Base-by-base conservation (phyloP, 2,329 filamentous ascomycete genomes). In the Xylaria sp. region DNA sequence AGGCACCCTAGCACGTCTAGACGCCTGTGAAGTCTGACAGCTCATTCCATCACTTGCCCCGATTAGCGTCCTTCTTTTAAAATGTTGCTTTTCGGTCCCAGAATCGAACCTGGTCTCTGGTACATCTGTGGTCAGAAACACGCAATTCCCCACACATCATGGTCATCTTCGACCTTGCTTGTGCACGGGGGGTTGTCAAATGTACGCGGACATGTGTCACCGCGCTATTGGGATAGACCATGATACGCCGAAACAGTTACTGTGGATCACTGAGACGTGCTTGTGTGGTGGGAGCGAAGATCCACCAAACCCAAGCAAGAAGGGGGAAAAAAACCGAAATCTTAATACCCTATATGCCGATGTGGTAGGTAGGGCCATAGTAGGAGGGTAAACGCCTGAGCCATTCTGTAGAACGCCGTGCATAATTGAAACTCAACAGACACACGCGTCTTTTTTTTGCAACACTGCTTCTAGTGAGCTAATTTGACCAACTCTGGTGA, bases 141-240 rank as follows among this genome's bases (percentile, higher is more conserved):
- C 34, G 53, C 34, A 43, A 63, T 59, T 50, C 53, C 45, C 45
- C 62, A 36, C 63, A 46, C 39, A 5, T 30, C 7, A 64, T 15
- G 30, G 30, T 55, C 20, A 60, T 41, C 45, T 32, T 28, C 53
- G 15, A 39, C 36, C 45, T 39, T 64, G 34, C 41, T 52, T 58
- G 60, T 53, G 36, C 36, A 53, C 25, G 55, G 36, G 25, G 55
- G 36, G 25, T 58, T 58, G 59, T 30, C 23, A 55, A 60, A 60
- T 56, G 55, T 55, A 45, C 41, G 36, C 58, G 25, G 66, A 62
- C 63, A 69, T 69, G 63, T 69, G 67, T 63, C 59, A 66, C 67
- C 39, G 60, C 63, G 56, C 56, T 43, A 66, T 60, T 66, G 65
- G 66, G 60, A 63, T 32, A 36, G 50, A 60, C 61, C 46, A 50